Percentiles rank a stretch among this genome's conserved stretches.
Evolutionary conservation across 192 early-diverging fungal species (phyloP).

Genomic region (Linnemannia elongata): DNA sequence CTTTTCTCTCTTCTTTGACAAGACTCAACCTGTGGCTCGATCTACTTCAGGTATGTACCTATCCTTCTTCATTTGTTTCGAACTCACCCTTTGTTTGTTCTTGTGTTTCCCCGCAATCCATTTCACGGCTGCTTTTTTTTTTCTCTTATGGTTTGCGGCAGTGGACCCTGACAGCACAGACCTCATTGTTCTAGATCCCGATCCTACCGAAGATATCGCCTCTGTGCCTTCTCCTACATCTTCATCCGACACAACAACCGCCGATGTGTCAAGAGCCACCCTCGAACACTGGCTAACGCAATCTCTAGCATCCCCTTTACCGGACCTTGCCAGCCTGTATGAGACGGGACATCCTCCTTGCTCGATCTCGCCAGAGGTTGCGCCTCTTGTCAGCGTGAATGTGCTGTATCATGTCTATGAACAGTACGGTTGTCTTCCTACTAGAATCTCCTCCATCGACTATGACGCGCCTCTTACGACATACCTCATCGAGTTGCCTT

Average conservation of each 20-base stretch:
- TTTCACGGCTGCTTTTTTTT: background rate
- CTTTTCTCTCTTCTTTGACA: background rate
- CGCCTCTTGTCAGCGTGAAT: background rate
- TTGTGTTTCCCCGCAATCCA: background rate
- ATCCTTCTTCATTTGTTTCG: background rate
- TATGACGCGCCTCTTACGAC: conserved; percentile 10
- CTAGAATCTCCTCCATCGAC: background rate
- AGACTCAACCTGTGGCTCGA: background rate
- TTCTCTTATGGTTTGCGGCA: background rate
- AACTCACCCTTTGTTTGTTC: background rate
- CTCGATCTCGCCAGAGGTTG: conserved; percentile 15
- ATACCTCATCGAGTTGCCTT: conserved; percentile 1
- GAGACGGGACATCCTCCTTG: background rate
- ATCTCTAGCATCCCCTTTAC: background rate
- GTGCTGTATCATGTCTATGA: background rate
- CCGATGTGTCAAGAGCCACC: background rate
- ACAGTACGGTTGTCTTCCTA: background rate
- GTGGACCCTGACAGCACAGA: background rate
- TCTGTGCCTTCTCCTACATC: background rate
- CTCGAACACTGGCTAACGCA: conserved; percentile 3
- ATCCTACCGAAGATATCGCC: background rate
- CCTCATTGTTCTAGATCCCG: background rate
- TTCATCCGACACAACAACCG: background rate
- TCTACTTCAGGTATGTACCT: background rate
- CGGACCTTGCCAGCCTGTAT: background rate